Evolutionary conservation across 495 filamentous ascomycete genomes (phyloP).

Genomic region (Tuber indicum): DNA sequence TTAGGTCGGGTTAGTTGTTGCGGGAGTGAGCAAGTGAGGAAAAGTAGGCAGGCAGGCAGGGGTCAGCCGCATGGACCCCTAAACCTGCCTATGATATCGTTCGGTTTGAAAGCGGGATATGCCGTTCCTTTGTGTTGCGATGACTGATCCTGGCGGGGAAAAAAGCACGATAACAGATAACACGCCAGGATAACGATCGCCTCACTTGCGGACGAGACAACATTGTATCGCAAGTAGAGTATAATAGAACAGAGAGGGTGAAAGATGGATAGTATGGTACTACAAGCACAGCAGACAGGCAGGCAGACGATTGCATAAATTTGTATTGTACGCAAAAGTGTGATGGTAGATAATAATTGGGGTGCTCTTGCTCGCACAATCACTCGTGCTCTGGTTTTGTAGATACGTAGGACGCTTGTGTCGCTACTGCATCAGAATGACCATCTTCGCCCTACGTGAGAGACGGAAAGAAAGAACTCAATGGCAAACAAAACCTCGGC

Average conservation of each 20-base stretch:
- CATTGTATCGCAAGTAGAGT: not conserved
- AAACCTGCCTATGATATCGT: constrained; percentile 1
- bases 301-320: too few species aligned
- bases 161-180: not conserved
- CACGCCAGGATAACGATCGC: not conserved
- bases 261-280: not conserved
- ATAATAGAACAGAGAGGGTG: not conserved
- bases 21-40: not conserved
- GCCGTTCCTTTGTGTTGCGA: not conserved
- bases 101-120: not conserved
- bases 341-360: too few species aligned
- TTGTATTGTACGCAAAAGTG: too few species aligned
- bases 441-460: too few species aligned
- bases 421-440: too few species aligned
- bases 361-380: too few species aligned
- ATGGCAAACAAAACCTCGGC: too few species aligned
- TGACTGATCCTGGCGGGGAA: not conserved
- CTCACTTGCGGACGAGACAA: not conserved
- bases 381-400: too few species aligned
- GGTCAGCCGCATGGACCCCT: constrained; percentile 1
- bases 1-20: not conserved
- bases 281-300: not conserved
- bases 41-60: not conserved
- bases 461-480: too few species aligned
- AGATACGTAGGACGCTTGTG: too few species aligned